Conservation (phyloP, 805 yeast genomes). For the Lipomyces chichibuensis region DNA sequence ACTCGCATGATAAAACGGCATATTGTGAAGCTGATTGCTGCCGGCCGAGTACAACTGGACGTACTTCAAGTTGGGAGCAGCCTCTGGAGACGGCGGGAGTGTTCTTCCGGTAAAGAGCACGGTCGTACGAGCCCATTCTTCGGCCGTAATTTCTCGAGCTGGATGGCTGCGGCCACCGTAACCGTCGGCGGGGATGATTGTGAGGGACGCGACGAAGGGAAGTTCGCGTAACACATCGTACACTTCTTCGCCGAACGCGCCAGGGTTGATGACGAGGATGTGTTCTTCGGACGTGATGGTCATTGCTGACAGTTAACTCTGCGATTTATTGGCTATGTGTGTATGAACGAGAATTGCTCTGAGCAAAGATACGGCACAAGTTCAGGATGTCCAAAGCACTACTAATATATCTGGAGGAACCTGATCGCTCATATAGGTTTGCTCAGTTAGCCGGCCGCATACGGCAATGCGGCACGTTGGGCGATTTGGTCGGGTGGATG, state of each 20-base stretch:
- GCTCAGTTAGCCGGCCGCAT: no score
- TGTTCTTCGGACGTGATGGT: constrained; percentile 21
- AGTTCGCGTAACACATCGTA: constrained; percentile 22
- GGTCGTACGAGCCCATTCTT: constrained; percentile 30
- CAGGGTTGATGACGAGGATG: constrained; percentile 23
- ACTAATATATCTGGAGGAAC: no score
- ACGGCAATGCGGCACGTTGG: no score
- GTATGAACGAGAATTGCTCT: no score
- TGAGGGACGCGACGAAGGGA: constrained; percentile 29
- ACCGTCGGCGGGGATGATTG: constrained; percentile 25
- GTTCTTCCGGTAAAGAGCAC: constrained; percentile 18
- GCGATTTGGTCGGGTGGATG: no score
- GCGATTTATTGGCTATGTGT: not conserved
- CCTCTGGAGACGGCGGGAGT: constrained; percentile 32
- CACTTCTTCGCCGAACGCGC: constrained; percentile 10
- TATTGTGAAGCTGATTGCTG: constrained; percentile 24
- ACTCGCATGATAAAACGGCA: constrained; percentile 18
- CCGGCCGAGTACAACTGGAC: constrained; percentile 37
- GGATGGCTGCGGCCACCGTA: constrained; percentile 23
- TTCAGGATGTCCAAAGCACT: no score
- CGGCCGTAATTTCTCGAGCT: constrained; percentile 22
- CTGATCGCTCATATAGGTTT: no score
- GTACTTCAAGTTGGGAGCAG: constrained; percentile 34
- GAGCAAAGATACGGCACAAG: no score
- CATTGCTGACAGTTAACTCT: constrained; percentile 3